These are phyloP conservation scores for Parietichytrium sp. DNA, from an alignment of 108 stramenopile genomes.

Conservation along the genomic window DNA sequence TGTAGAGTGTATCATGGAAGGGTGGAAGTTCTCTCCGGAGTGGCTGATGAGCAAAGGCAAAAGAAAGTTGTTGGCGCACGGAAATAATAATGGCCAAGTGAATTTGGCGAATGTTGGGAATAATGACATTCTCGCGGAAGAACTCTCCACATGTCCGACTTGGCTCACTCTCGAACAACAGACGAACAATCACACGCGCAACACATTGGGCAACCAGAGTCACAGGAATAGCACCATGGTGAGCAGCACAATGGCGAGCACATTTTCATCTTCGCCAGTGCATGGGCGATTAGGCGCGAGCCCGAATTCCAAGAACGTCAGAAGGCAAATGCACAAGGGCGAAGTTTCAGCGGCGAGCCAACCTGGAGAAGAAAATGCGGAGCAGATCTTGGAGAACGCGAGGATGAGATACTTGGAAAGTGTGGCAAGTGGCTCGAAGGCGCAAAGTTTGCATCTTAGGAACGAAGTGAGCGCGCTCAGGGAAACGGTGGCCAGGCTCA, in stretches of 20 bases:
- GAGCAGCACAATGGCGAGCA: neutral
- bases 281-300: neutral
- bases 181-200: neutral
- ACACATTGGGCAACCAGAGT: neutral
- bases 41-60: constrained; percentile 18
- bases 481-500: constrained; percentile 3
- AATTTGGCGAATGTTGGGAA: too few relatives aligned
- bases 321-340: constrained; percentile 7
- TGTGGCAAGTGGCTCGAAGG: constrained; percentile 16
- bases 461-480: neutral
- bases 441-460: constrained; percentile 2
- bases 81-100: too few relatives aligned
- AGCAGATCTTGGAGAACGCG: too few relatives aligned
- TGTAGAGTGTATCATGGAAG: too few relatives aligned
- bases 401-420: too few relatives aligned
- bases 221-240: neutral
- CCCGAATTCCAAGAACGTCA: neutral
- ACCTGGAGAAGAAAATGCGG: too few relatives aligned
- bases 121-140: neutral
- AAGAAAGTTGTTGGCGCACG: too few relatives aligned
- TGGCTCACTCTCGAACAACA: constrained; percentile 17
- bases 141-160: constrained; percentile 15
- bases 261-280: neutral
- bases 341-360: too few relatives aligned
- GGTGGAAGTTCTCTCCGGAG: constrained; percentile 4